Evolutionary conservation across 345 rosid genomes (phyloP).

Genomic region (Erodium maritimum): DNA sequence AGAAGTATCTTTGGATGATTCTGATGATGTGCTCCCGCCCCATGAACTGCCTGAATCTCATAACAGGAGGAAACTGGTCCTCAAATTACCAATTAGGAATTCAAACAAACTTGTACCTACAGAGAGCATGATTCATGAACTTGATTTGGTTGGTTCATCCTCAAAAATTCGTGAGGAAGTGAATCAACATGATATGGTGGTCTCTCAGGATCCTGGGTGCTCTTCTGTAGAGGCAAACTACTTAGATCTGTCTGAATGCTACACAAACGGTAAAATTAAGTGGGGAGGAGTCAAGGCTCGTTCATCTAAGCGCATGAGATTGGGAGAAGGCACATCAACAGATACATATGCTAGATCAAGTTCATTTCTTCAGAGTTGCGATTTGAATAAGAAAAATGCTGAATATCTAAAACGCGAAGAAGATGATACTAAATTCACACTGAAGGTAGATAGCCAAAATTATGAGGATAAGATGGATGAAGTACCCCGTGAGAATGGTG

Average conservation of each 20-base stretch:
- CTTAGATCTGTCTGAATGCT: slow-evolving; percentile 29
- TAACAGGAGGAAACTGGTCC: slow-evolving; percentile 53
- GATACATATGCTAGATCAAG: slow-evolving; percentile 22
- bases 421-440: slow-evolving; percentile 18
- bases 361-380: slow-evolving; percentile 10
- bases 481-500: slow-evolving; percentile 11
- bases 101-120: slow-evolving; percentile 31
- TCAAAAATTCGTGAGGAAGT: slow-evolving; percentile 21
- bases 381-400: slow-evolving; percentile 19
- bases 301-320: slow-evolving; percentile 52
- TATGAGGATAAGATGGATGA: slow-evolving; percentile 14
- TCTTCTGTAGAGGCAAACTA: slow-evolving; percentile 20
- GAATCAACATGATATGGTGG: slow-evolving; percentile 15
- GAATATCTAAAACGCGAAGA: slow-evolving; percentile 23
- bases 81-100: slow-evolving; percentile 58
- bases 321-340: slow-evolving; percentile 32
- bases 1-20: slow-evolving; percentile 36
- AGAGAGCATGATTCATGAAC: slow-evolving; percentile 17
- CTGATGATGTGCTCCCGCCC: slow-evolving; percentile 29
- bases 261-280: slow-evolving; percentile 41
- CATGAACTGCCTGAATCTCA: slow-evolving; percentile 33
- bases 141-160: slow-evolving; percentile 33
- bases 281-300: slow-evolving; percentile 93
- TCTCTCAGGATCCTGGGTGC: slow-evolving; percentile 16
- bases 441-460: slow-evolving; percentile 7